These are phyloP conservation scores for Dictyostelium discoideum DNA, from an alignment of 78 protist genomes.

Conservation along the genomic window dicty_2.7 NC_007088.5:7773501-7774000, in stretches of 20 bases:
- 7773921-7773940: constrained; percentile 55
- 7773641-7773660: constrained; percentile 5
- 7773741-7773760: constrained; percentile 5
- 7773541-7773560: not conserved
- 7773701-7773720: constrained; percentile 35
- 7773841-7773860: constrained; percentile 47
- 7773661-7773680: not conserved
- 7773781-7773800: not conserved
- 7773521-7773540: not conserved
- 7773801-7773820: constrained; percentile 16
- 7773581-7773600: not conserved
- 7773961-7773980: not conserved
- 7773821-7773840: constrained; percentile 69
- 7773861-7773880: constrained; percentile 29
- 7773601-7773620: not conserved
- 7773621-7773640: constrained; percentile 69
- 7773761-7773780: not conserved
- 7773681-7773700: constrained; percentile 31
- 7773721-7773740: constrained; percentile 38
- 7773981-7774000: not conserved
- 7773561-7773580: not conserved
- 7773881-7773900: constrained; percentile 38
- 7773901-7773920: constrained; percentile 66
- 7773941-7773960: constrained; percentile 14
- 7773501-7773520: constrained; percentile 69